Evolutionary conservation across 306 rosid species (phyloP).

Genomic region (Ceratonia siliqua): DNA sequence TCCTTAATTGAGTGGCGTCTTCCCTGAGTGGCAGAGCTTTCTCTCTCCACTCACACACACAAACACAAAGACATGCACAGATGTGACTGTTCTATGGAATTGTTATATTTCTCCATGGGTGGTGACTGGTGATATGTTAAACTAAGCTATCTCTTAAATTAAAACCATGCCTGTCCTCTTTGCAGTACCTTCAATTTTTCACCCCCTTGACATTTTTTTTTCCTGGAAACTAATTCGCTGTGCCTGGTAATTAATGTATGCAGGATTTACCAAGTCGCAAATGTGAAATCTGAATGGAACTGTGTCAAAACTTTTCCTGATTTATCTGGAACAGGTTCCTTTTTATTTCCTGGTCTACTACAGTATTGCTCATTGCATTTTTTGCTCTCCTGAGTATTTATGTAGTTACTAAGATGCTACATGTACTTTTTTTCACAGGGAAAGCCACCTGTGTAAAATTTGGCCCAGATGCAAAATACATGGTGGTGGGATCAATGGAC

Average conservation of each 20-base stretch:
- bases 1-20: neutral
- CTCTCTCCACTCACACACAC: neutral
- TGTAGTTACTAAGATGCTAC: constrained; percentile 6
- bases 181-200: neutral
- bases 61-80: too few relatives aligned
- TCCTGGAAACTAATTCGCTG: constrained; percentile 24
- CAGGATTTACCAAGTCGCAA: constrained; percentile 93
- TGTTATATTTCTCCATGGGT: neutral
- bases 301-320: constrained; percentile 88
- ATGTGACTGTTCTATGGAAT: neutral
- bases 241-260: constrained; percentile 40
- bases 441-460: constrained; percentile 70
- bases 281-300: constrained; percentile 92
- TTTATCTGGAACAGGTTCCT: constrained; percentile 90
- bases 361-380: neutral
- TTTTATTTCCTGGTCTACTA: too few relatives aligned
- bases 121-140: neutral
- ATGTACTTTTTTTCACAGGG: constrained; percentile 47
- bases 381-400: neutral
- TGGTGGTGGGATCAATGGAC: constrained; percentile 90
- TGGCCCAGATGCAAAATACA: constrained; percentile 83
- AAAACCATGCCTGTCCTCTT: neutral
- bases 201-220: neutral
- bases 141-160: neutral
- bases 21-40: neutral